Percentiles rank a stretch among this genome's conserved stretches.
phyloP scores from a whole-genome alignment of 352 stramenopile species.

The Phytophthora fragariae region DNA sequence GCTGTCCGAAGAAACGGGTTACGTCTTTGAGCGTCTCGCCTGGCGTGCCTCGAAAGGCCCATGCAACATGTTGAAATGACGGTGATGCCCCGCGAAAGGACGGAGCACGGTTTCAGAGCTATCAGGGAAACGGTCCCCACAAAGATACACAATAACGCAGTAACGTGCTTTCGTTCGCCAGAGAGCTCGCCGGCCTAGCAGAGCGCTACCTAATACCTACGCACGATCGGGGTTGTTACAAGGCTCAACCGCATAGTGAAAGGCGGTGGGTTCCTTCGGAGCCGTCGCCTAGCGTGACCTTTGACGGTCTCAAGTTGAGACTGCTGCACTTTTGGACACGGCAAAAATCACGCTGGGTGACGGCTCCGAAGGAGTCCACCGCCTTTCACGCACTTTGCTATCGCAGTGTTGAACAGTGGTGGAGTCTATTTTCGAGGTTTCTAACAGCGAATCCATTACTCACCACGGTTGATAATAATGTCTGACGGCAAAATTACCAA shows the following conservation, averaged over 20 bases:
- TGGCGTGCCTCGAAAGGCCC: neutral
- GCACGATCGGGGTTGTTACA: no score
- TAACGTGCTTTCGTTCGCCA: neutral
- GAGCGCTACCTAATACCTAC: no score
- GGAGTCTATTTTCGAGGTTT: neutral
- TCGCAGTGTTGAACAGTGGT: neutral
- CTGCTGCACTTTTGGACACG: no score
- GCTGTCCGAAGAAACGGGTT: neutral
- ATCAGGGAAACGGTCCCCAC: neutral
- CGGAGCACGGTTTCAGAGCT: neutral
- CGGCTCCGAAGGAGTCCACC: neutral
- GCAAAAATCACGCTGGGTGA: neutral
- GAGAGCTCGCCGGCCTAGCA: neutral
- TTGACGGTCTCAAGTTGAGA: neutral
- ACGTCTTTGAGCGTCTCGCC: neutral
- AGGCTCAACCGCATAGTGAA: neutral
- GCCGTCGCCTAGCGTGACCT: neutral
- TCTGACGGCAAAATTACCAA: neutral
- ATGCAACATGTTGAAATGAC: slow-evolving; percentile 2
- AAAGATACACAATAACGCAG: no score
- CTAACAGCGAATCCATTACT: neutral
- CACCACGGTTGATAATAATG: neutral
- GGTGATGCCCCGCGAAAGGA: neutral
- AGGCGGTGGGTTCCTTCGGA: neutral
- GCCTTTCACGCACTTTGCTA: no score